Base-by-base conservation (phyloP, 306 rosid species). In the Malus orientalis region DNA sequence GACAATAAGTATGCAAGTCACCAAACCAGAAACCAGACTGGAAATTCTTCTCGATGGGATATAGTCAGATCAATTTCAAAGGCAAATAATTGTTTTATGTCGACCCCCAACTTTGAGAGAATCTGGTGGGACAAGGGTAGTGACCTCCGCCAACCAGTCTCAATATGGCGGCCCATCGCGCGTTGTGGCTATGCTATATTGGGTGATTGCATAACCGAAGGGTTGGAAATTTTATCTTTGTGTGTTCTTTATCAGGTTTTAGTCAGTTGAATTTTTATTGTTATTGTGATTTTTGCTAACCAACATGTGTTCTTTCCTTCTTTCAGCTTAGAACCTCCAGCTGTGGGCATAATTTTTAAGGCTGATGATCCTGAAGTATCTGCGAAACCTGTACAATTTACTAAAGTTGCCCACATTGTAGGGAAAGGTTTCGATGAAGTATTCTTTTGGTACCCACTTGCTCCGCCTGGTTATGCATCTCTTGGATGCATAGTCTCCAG, bases 111-210 rank as follows among this genome's bases (percentile, higher is more conserved):
- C 85, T 95, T 95, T 60, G 99, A 95, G 86, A 91, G 97, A 80
- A 92, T 95, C 81, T 95, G 97, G 99, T 92, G 99, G 99, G 97
- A 95, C 83, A 95, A 89, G 87, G 98, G 99, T 74, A 74, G 86
- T 75, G 97, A 95, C 77, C 79, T 83, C 74, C 91, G 93, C 49
- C 90, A 80, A 40, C 90, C 97, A 45, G 91, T 95, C 85, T 90
- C 99, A 30, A 87, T 95, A 83, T 95, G 99, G 99, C 85, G 99
- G 82, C 99, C 99, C 54, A 74, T 88, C 74, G 83, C 88, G 33
- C 91, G 88, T 67, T 90, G 74, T 23, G 97, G 97, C 75, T 91
- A 95, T 86, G 90, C 90, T 60, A 78, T 89, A 70, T 76, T 95
- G 88, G 99, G 97, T 55, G 99, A 95, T 82, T 95, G 93, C 87